Conservation (phyloP, 2,329 filamentous ascomycete genomes). For the Penicillium sp. region DNA sequence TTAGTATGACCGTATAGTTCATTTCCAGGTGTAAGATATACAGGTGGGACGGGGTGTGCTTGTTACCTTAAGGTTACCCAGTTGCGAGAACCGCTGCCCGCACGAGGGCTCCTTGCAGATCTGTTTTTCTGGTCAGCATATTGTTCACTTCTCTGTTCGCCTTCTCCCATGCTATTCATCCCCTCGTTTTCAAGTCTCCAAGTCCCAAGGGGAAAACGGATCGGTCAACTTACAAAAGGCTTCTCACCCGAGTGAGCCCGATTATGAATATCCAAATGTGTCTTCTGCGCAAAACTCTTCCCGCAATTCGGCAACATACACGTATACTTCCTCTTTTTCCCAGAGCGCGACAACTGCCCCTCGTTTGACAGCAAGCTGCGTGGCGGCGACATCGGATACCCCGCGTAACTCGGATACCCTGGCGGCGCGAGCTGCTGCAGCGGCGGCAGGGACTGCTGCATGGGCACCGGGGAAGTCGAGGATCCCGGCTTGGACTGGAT, state of each 20-base stretch:
- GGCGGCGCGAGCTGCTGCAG: conserved; percentile 38
- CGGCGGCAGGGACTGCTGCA: conserved; percentile 37
- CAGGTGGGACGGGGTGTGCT: conserved; percentile 19
- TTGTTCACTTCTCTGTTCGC: not conserved
- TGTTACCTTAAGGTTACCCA: conserved; percentile 81
- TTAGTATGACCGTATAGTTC: not conserved
- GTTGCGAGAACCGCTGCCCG: conserved; percentile 79
- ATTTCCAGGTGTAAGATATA: not conserved
- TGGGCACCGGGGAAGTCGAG: conserved; percentile 13
- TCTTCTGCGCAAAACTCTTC: conserved; percentile 88
- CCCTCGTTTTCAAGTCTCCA: too few relatives aligned
- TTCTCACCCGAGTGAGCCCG: conserved; percentile 87
- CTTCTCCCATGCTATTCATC: too few relatives aligned
- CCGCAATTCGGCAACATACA: conserved; percentile 74
- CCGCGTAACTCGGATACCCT: conserved; percentile 27
- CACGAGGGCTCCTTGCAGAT: conserved; percentile 72
- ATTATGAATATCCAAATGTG: conserved; percentile 86
- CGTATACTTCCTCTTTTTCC: conserved; percentile 64
- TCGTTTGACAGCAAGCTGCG: conserved; percentile 33
- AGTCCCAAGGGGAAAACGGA: too few relatives aligned
- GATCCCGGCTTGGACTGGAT: conserved; percentile 68
- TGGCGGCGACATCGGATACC: conserved; percentile 28
- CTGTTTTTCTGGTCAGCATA: conserved; percentile 38
- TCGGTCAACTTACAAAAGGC: conserved; percentile 71
- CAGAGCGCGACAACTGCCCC: conserved; percentile 38